Evolutionary conservation across 352 stramenopile species (phyloP).

Genomic region (Globisporangium nodosum): DNA sequence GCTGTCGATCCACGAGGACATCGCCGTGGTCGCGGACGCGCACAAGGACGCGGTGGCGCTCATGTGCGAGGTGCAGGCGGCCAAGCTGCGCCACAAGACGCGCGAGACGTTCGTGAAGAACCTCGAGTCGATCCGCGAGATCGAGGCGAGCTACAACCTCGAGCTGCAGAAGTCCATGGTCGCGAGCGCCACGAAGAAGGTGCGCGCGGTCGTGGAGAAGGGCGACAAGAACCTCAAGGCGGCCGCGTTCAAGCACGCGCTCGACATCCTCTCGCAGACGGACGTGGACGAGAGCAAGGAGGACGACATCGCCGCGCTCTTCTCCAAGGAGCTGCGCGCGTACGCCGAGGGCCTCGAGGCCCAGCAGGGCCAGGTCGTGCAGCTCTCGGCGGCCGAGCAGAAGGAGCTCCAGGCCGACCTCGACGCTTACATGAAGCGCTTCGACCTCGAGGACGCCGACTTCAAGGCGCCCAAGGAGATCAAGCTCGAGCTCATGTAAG

Average conservation of each 20-base stretch:
- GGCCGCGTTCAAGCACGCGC: constrained; percentile 77
- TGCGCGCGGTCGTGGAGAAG: constrained; percentile 65
- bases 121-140: constrained; percentile 80
- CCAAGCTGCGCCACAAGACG: constrained; percentile 86
- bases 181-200: constrained; percentile 58
- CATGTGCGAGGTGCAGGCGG: constrained; percentile 81
- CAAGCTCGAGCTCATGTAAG: constrained; percentile 85
- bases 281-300: constrained; percentile 73
- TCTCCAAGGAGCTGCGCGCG: constrained; percentile 77
- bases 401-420: constrained; percentile 79
- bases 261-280: constrained; percentile 75
- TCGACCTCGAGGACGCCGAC: constrained; percentile 69
- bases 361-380: constrained; percentile 74
- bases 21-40: constrained; percentile 62
- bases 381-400: constrained; percentile 72
- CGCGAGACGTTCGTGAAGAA: constrained; percentile 85
- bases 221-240: constrained; percentile 85
- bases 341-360: constrained; percentile 69
- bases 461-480: constrained; percentile 82
- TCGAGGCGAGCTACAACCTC: constrained; percentile 75
- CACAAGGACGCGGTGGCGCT: constrained; percentile 80
- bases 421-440: constrained; percentile 85
- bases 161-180: constrained; percentile 86
- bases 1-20: constrained; percentile 83
- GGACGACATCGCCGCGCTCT: constrained; percentile 77